Base-by-base conservation (phyloP, 148 eudicot genomes). In the Chenopodium suecicum region DNA sequence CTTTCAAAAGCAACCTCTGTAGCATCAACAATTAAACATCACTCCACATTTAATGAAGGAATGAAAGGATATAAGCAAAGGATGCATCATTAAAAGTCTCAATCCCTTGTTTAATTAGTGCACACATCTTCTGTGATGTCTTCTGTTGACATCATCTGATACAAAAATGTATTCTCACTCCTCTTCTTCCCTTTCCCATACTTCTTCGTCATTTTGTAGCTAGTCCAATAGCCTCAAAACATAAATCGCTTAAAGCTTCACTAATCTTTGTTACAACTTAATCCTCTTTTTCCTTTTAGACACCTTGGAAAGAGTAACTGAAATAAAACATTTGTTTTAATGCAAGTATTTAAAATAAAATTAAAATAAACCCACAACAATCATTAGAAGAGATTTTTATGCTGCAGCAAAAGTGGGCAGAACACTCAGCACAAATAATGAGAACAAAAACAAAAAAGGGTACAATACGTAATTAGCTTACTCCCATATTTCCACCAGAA, bases 401-500 rank as follows among this genome's bases (percentile, higher is more conserved):
- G 41, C 41, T 34, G 41, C 41, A 4, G 8, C 8, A 41, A 41
- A 41, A 41, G 44, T 41, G 44, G 70, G 32, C 23, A 31, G 73
- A 7, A 70, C 22, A 56, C 12, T 17, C 22, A 46, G 78, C 78
- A 75, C 47, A 29, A 27, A 25, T 13, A 19, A 31, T 58, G 20
- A 14, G 47, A 20, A 62, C 23, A 1, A 1, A 62, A 62, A 62
- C 47, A 68, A 73, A 66, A 19, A 46, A 10, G 60, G 44, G 48
- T 29, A 27, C 12, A 47, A 52, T 9, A 47, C 22, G 19, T 50
- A 73, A 77, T 46, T 76, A 13, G 83, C 98, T 92, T 90, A 95
- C 98, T 76, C 85, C 84, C 98, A 95, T 95, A 85, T 92, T 91
- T 82, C 97, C 98, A 84, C 98, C 98, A 80, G 93, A 85, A 78